Evolutionary conservation across 768 basidiomycete species (phyloP).

Genomic region (Suillus paluster): DNA sequence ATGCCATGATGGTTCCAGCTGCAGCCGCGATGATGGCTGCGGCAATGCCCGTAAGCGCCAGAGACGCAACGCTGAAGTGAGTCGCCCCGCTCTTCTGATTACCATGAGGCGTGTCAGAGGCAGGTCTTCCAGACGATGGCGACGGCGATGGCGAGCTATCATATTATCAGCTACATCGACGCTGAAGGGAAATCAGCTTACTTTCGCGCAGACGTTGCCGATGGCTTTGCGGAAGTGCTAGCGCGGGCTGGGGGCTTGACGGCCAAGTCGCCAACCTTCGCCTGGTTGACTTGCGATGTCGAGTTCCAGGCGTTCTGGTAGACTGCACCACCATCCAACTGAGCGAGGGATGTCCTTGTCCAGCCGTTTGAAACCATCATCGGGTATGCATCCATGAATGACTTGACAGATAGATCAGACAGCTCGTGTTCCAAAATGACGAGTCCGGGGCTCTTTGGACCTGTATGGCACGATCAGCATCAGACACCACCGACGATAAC

Average conservation of each 20-base stretch:
- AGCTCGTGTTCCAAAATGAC: constrained; percentile 88
- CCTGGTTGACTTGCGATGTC: constrained; percentile 31
- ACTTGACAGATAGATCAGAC: constrained; percentile 56
- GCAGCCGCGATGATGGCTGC: constrained; percentile 26
- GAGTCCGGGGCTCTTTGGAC: constrained; percentile 77
- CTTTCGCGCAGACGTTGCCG: constrained; percentile 7
- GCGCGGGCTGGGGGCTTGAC: constrained; percentile 15
- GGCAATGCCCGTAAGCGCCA: constrained; percentile 27
- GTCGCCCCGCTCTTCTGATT: constrained; percentile 39
- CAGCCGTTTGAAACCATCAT: constrained; percentile 71
- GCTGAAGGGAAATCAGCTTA: constrained; percentile 3
- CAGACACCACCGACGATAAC: constrained; percentile 2
- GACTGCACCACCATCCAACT: constrained; percentile 40
- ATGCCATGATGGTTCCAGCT: constrained; percentile 27
- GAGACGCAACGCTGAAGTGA: constrained; percentile 25
- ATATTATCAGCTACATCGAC: constrained; percentile 11
- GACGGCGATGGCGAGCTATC: constrained; percentile 4
- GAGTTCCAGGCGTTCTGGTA: constrained; percentile 53
- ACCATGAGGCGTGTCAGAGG: constrained; percentile 25
- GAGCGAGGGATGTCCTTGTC: constrained; percentile 63
- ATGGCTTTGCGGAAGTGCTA: not conserved
- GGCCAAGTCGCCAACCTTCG: constrained; percentile 22
- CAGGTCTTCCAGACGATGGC: constrained; percentile 11
- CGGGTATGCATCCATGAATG: constrained; percentile 71
- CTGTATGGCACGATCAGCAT: constrained; percentile 34